phyloP scores from a whole-genome alignment of 202 grass and related monocot species.

The Brachypodium distachyon region DNA sequence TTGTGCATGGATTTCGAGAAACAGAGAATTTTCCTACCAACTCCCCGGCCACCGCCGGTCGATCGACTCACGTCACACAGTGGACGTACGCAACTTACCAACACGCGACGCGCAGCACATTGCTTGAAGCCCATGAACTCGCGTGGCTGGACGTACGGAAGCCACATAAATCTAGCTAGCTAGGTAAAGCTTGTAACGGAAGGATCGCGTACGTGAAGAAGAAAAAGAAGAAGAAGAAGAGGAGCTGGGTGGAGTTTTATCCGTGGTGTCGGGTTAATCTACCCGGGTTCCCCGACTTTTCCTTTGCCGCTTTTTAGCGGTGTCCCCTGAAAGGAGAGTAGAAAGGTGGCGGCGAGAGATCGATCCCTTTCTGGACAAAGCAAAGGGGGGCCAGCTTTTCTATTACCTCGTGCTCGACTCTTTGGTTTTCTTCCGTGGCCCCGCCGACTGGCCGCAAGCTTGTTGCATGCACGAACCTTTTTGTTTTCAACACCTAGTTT shows the following conservation, averaged over 20 bases:
- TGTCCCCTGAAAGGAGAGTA: constrained; percentile 29
- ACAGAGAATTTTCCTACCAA: not conserved
- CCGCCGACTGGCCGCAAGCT: not conserved
- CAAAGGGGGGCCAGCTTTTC: not conserved
- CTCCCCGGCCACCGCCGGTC: not conserved
- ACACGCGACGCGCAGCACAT: not conserved
- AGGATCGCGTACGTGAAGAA: not conserved
- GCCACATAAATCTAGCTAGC: not conserved
- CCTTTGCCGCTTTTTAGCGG: not conserved
- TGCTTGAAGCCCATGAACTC: not conserved
- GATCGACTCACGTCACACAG: not conserved
- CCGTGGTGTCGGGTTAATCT: not conserved
- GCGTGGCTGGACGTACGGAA: not conserved
- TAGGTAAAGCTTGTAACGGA: constrained; percentile 7
- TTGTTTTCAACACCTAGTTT: no score
- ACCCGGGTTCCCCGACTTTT: not conserved
- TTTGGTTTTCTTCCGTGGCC: not conserved
- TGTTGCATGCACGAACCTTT: no score
- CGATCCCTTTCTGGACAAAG: not conserved
- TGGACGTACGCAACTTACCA: not conserved
- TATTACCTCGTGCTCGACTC: not conserved
- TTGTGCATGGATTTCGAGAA: not conserved
- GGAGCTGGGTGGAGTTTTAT: not conserved
- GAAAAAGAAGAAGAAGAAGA: not conserved
- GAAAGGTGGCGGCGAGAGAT: not conserved